These are phyloP conservation scores for Hemisphaericaspora nanyangensis DNA, from an alignment of 805 yeast species.

Conservation along the genomic window DNA sequence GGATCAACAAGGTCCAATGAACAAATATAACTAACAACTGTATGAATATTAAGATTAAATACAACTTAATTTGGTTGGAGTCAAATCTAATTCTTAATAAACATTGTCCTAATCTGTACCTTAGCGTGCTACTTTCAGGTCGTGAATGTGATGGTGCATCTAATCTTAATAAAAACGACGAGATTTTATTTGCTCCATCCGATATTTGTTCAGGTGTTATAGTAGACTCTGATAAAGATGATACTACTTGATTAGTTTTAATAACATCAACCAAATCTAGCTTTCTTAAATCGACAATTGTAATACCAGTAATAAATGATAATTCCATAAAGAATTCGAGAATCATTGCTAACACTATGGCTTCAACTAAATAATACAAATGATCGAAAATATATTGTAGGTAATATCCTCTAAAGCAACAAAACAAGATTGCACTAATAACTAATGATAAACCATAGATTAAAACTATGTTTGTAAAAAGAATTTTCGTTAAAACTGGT, in stretches of 20 bases:
- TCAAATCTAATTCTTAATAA: constrained; percentile 26
- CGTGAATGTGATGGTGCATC: constrained; percentile 9
- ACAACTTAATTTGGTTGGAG: constrained; percentile 13
- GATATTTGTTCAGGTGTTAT: background rate
- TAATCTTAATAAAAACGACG: constrained; percentile 19
- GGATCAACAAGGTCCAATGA: constrained; percentile 19
- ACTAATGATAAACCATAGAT: constrained; percentile 1
- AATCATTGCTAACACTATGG: constrained; percentile 41
- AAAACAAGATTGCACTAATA: constrained; percentile 7
- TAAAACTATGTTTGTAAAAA: constrained; percentile 16
- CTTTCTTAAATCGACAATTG: constrained; percentile 64
- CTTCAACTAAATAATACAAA: constrained; percentile 6
- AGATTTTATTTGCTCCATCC: constrained; percentile 22
- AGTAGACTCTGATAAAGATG: background rate
- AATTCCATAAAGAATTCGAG: constrained; percentile 60
- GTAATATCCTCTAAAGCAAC: constrained; percentile 12
- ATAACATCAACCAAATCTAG: constrained; percentile 57
- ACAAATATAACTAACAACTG: constrained; percentile 13
- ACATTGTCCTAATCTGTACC: constrained; percentile 30
- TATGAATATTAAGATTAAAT: constrained; percentile 5
- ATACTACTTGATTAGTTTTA: constrained; percentile 20
- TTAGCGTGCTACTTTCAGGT: constrained; percentile 16
- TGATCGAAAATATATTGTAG: constrained; percentile 9
- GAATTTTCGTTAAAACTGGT: constrained; percentile 22
- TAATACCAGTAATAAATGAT: constrained; percentile 61